A percentile compares a stretch with the other conserved stretches of the same genome.
These are phyloP conservation scores for Camelina laxa DNA, from an alignment of 345 rosid species.

Conservation along the genomic window DNA sequence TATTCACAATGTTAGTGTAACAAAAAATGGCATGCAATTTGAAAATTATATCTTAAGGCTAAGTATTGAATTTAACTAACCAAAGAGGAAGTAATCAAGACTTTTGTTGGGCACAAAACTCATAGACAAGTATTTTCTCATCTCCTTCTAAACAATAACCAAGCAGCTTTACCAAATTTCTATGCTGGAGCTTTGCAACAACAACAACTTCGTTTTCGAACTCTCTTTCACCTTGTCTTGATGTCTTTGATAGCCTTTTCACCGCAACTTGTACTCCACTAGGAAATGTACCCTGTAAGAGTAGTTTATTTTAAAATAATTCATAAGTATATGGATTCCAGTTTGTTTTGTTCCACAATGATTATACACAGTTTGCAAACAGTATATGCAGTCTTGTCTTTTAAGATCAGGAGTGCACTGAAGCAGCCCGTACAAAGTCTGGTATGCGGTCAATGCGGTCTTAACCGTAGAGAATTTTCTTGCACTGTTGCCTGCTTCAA, in stretches of 20 bases:
- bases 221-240: constrained; percentile 41
- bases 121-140: constrained; percentile 40
- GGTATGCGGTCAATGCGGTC: not conserved
- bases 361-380: too few species aligned
- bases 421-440: not conserved
- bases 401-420: constrained; percentile 5
- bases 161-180: constrained; percentile 38
- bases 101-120: constrained; percentile 45
- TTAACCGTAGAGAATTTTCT: not conserved
- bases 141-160: constrained; percentile 37
- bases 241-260: constrained; percentile 39
- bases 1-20: too few species aligned
- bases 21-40: too few species aligned
- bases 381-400: not conserved
- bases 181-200: constrained; percentile 44
- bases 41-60: too few species aligned
- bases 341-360: too few species aligned
- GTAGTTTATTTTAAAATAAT: too few species aligned
- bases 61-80: constrained; percentile 13
- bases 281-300: constrained; percentile 30
- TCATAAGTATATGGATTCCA: too few species aligned
- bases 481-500: not conserved
- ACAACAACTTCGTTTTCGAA: constrained; percentile 45
- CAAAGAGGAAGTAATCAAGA: constrained; percentile 44
- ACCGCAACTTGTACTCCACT: constrained; percentile 40